These are phyloP conservation scores for Phytopythium chamaehyphon DNA, from an alignment of 352 stramenopile genomes.

Conservation along the genomic window DNA sequence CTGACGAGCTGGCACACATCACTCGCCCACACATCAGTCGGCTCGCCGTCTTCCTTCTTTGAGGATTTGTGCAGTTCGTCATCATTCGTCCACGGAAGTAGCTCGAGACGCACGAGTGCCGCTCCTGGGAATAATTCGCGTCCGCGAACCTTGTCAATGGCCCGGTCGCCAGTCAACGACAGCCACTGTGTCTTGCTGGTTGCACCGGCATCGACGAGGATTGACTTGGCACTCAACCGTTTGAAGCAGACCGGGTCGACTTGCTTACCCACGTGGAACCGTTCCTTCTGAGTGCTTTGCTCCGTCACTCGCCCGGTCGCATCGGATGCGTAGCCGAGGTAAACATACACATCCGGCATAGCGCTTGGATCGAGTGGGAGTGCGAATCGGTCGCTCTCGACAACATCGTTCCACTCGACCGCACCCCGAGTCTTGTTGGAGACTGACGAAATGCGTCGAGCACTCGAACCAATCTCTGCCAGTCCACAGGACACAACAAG, in stretches of 20 bases:
- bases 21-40: background rate
- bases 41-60: background rate
- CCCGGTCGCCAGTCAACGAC: conserved; percentile 52
- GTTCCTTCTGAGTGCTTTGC: conserved; percentile 24
- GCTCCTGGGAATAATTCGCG: conserved; percentile 63
- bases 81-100: conserved; percentile 4
- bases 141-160: conserved; percentile 41
- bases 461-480: conserved; percentile 36
- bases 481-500: conserved; percentile 54
- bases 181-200: conserved; percentile 45
- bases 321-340: conserved; percentile 39
- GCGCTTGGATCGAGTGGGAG: conserved; percentile 46
- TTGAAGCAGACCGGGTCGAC: conserved; percentile 62
- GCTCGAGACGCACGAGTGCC: conserved; percentile 56
- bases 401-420: conserved; percentile 77
- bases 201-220: conserved; percentile 45
- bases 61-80: background rate
- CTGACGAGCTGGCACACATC: conserved; percentile 55
- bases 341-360: conserved; percentile 83
- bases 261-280: conserved; percentile 26
- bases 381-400: conserved; percentile 66
- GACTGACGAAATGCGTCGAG: conserved; percentile 19
- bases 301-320: background rate
- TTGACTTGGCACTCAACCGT: conserved; percentile 56
- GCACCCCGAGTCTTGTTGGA: conserved; percentile 17